phyloP scores from a whole-genome alignment of 495 filamentous ascomycete species.

The Aspergillus affinis region DNA sequence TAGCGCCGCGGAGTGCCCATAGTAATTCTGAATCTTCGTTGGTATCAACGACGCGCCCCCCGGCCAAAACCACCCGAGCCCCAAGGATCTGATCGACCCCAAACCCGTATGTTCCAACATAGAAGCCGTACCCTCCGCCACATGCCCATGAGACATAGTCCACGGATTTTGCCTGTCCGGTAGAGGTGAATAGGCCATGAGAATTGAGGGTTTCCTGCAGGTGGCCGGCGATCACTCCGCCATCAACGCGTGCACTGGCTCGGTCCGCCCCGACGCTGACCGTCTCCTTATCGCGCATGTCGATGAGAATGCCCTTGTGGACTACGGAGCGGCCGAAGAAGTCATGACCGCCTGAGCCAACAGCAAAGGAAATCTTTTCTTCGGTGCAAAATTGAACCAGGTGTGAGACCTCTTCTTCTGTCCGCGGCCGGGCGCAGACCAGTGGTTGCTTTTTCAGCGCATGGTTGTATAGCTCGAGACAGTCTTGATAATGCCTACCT shows the following conservation, averaged over 20 bases:
- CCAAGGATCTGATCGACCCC: constrained; percentile 41
- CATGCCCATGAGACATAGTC: constrained; percentile 41
- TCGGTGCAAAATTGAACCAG: constrained; percentile 24
- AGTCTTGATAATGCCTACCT: neutral
- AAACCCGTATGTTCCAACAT: constrained; percentile 32
- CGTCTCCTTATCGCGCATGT: constrained; percentile 37
- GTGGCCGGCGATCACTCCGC: constrained; percentile 26
- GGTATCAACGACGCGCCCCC: constrained; percentile 33
- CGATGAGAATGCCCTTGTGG: constrained; percentile 31
- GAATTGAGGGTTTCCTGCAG: constrained; percentile 1
- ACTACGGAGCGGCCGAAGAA: constrained; percentile 27
- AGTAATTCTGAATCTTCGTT: constrained; percentile 26
- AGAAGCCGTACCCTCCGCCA: constrained; percentile 39
- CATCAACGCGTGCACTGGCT: constrained; percentile 35
- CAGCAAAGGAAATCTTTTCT: constrained; percentile 27
- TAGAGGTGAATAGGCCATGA: constrained; percentile 19
- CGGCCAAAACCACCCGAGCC: constrained; percentile 34
- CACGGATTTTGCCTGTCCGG: constrained; percentile 11
- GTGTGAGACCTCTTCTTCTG: constrained; percentile 31
- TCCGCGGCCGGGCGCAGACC: constrained; percentile 28
- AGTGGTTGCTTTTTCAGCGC: constrained; percentile 5
- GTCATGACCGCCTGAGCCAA: constrained; percentile 41
- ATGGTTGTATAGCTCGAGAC: neutral
- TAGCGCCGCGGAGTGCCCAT: constrained; percentile 36
- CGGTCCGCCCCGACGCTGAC: constrained; percentile 26